phyloP scores from a whole-genome alignment of 306 rosid genomes.

The Cucurbita ficifolia region DNA sequence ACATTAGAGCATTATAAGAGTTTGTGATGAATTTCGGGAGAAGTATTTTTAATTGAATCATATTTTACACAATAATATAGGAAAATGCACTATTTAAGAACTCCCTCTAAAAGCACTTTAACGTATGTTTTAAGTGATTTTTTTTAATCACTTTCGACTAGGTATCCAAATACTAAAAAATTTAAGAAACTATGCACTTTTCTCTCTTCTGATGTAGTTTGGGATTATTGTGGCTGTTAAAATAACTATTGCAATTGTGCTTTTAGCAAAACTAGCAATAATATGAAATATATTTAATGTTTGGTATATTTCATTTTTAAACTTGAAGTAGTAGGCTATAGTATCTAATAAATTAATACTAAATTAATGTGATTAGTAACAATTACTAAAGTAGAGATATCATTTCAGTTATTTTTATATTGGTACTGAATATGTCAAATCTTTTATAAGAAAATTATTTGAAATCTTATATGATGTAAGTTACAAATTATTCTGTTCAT shows the following conservation, averaged over 20 bases:
- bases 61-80: background rate
- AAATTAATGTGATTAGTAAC: background rate
- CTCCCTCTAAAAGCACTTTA: background rate
- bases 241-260: background rate
- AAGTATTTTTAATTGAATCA: background rate
- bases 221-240: background rate
- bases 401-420: background rate
- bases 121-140: background rate
- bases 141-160: background rate
- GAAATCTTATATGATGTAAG: background rate
- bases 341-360: background rate
- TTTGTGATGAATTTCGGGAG: background rate
- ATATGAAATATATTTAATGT: background rate
- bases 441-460: background rate
- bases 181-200: background rate
- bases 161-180: background rate
- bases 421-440: background rate
- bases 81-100: background rate
- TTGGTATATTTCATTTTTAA: background rate
- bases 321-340: background rate
- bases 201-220: background rate
- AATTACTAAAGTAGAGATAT: background rate
- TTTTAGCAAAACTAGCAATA: background rate
- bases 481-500: background rate
- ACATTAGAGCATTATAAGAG: background rate